These are phyloP conservation scores for Casuarina cunninghamiana DNA, from an alignment of 306 rosid genomes.

Conservation along the genomic window DNA sequence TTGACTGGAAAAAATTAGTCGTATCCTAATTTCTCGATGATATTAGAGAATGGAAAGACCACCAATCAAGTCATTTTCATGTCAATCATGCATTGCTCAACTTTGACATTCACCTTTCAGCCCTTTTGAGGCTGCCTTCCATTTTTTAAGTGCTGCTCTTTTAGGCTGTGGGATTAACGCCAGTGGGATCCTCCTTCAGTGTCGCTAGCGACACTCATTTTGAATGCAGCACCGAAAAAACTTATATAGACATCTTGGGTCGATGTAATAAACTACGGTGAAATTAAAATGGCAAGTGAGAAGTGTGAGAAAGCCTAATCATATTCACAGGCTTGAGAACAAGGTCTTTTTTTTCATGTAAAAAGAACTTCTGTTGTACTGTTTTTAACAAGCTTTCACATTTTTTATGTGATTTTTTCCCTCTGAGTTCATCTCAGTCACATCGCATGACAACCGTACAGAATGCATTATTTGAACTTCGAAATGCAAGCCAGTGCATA, in stretches of 20 bases:
- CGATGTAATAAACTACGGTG: background rate
- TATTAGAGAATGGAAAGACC: constrained; percentile 46
- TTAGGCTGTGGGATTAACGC: constrained; percentile 39
- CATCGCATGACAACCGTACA: background rate
- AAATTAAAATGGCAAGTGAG: background rate
- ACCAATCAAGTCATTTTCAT: constrained; percentile 60
- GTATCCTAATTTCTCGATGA: constrained; percentile 33
- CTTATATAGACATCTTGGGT: background rate
- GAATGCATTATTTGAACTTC: background rate
- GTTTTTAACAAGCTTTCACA: background rate
- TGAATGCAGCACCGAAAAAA: background rate
- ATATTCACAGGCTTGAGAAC: too few species aligned
- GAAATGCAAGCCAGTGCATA: background rate
- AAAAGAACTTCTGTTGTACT: too few species aligned
- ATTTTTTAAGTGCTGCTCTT: constrained; percentile 44
- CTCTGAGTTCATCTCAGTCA: background rate
- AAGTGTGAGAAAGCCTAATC: background rate
- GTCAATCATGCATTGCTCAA: constrained; percentile 41
- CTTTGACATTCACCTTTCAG: constrained; percentile 71
- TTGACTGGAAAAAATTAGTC: constrained; percentile 48
- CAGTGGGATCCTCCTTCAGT: constrained; percentile 21
- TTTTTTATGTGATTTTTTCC: background rate
- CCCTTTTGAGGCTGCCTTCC: constrained; percentile 78
- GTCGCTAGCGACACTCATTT: constrained; percentile 28
- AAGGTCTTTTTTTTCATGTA: too few species aligned